Percentiles rank a stretch among this genome's conserved stretches.
Evolutionary conservation across 495 filamentous ascomycete genomes (phyloP).

Genomic region (Cenococcum geophilum): DNA sequence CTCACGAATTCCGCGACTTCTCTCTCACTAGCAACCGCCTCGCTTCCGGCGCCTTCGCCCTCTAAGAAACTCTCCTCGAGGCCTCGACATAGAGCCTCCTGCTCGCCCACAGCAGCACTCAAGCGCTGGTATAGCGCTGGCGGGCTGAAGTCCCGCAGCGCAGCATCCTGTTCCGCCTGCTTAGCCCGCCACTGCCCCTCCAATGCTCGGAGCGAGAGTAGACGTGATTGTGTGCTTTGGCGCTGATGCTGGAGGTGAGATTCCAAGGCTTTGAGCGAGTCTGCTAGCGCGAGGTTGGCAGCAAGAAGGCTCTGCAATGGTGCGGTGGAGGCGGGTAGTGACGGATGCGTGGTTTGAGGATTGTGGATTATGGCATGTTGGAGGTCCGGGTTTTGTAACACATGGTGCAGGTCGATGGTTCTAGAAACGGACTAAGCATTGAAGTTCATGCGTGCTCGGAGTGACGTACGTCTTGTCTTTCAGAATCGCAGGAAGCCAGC

Average conservation of each 20-base stretch:
- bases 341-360: constrained; percentile 61
- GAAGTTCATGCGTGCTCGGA: not conserved
- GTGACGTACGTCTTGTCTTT: constrained; percentile 38
- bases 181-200: constrained; percentile 88
- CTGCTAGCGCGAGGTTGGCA: constrained; percentile 61
- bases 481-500: constrained; percentile 39
- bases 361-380: constrained; percentile 44
- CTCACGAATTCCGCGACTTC: constrained; percentile 80
- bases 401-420: constrained; percentile 38
- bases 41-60: constrained; percentile 44
- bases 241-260: constrained; percentile 57
- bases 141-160: constrained; percentile 76
- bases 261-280: constrained; percentile 53
- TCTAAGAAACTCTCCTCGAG: constrained; percentile 90
- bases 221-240: constrained; percentile 63
- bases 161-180: constrained; percentile 79
- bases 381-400: constrained; percentile 35
- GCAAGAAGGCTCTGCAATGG: constrained; percentile 56
- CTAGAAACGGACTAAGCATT: constrained; percentile 23
- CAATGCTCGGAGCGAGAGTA: constrained; percentile 75
- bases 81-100: constrained; percentile 72
- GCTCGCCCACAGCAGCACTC: constrained; percentile 66
- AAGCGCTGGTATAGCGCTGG: constrained; percentile 76
- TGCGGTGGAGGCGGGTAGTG: constrained; percentile 48
- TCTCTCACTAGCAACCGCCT: constrained; percentile 56